phyloP scores from a whole-genome alignment of 495 filamentous ascomycete species.

The Aspergillus cavernicola region DNA sequence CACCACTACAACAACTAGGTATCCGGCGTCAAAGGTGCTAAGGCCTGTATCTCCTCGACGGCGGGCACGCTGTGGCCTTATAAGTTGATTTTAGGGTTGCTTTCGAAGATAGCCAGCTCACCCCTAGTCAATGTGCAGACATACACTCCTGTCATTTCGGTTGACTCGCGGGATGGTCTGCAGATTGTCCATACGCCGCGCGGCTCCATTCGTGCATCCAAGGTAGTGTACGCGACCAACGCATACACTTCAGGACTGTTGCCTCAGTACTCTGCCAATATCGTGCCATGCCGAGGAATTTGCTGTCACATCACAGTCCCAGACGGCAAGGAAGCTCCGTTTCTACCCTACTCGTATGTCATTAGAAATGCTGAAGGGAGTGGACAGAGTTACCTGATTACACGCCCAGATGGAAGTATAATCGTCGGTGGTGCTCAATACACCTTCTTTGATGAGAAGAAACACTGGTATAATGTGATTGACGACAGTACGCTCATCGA shows the following conservation, averaged over 20 bases:
- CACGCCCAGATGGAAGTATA: constrained; percentile 66
- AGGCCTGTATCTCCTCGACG: constrained; percentile 32
- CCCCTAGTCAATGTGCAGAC: constrained; percentile 59
- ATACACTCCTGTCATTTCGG: constrained; percentile 49
- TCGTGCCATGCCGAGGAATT: constrained; percentile 55
- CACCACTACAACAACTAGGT: too few relatives aligned
- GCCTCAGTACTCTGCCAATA: constrained; percentile 51
- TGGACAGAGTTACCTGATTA: constrained; percentile 56
- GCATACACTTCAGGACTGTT: constrained; percentile 62
- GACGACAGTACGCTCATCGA: constrained; percentile 52
- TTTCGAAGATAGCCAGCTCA: constrained; percentile 46
- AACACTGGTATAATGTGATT: constrained; percentile 51
- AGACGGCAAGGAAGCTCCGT: constrained; percentile 47
- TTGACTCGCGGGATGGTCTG: constrained; percentile 21
- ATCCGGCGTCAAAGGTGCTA: constrained; percentile 31
- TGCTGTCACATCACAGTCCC: constrained; percentile 63
- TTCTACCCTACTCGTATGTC: constrained; percentile 29
- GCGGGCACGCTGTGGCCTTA: constrained; percentile 66
- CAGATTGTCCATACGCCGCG: constrained; percentile 52
- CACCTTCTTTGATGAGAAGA: constrained; percentile 43
- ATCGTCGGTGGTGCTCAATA: constrained; percentile 61
- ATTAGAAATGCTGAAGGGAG: constrained; percentile 17
- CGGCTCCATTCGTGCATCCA: constrained; percentile 49
- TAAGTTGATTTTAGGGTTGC: constrained; percentile 57
- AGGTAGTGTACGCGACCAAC: constrained; percentile 68